These are phyloP conservation scores for button mushroom (Agaricus bisporus) DNA, from an alignment of 768 basidiomycete species.

Conservation along the genomic window DNA sequence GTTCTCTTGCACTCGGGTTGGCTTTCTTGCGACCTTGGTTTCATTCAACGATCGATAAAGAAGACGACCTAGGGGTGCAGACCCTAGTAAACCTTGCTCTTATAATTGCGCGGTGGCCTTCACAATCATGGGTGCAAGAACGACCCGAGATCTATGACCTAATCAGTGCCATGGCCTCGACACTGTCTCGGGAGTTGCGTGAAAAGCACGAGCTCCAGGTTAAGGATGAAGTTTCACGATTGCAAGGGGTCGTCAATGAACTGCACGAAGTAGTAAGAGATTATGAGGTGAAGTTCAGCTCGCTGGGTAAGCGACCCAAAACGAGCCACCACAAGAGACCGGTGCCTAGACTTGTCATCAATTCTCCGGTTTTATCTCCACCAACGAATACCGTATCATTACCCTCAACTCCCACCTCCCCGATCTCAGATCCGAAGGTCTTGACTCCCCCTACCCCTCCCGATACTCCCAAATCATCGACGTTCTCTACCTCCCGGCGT, in stretches of 20 bases:
- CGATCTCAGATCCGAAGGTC: constrained; percentile 9
- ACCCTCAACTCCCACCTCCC: background rate
- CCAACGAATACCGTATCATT: background rate
- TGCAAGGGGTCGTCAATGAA: constrained; percentile 45
- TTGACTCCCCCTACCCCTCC: constrained; percentile 30
- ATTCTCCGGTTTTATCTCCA: constrained; percentile 5
- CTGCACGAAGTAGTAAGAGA: constrained; percentile 26
- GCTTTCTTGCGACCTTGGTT: constrained; percentile 69
- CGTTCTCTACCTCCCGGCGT: constrained; percentile 4
- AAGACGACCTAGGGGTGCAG: constrained; percentile 28
- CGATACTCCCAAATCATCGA: constrained; percentile 21
- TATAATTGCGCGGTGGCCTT: constrained; percentile 59
- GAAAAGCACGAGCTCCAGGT: constrained; percentile 29
- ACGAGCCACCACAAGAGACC: background rate
- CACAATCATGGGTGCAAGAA: constrained; percentile 60
- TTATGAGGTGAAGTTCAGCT: constrained; percentile 4
- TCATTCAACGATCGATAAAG: constrained; percentile 37
- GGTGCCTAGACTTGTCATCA: background rate
- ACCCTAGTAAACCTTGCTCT: constrained; percentile 37
- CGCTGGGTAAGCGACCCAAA: constrained; percentile 1
- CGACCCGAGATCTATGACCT: constrained; percentile 57
- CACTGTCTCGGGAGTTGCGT: constrained; percentile 61
- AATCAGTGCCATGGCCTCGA: constrained; percentile 50
- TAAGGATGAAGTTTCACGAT: constrained; percentile 36
- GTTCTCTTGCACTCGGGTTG: constrained; percentile 62